These are phyloP conservation scores for Populus nigra DNA, from an alignment of 345 rosid species.

Conservation along the genomic window DNA sequence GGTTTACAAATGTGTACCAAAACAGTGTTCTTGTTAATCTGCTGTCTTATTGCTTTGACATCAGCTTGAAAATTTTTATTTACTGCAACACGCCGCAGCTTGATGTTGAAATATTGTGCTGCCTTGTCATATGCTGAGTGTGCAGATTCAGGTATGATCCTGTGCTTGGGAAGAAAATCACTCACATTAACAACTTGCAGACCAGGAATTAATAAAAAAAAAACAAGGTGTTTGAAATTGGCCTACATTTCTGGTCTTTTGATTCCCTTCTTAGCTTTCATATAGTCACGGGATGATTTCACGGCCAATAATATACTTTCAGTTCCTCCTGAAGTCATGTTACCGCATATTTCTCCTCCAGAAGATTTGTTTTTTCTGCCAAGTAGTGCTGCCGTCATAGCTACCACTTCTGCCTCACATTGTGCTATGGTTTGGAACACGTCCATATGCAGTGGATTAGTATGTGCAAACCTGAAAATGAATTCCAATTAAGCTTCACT, in stretches of 20 bases:
- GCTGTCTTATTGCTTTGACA: conserved; percentile 59
- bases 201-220: conserved; percentile 9
- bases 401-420: conserved; percentile 94
- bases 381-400: conserved; percentile 88
- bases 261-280: conserved; percentile 83
- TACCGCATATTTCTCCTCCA: conserved; percentile 88
- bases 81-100: conserved; percentile 87
- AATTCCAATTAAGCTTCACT: conserved; percentile 7
- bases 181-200: conserved; percentile 9
- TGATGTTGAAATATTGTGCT: conserved; percentile 90
- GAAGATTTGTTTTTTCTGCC: conserved; percentile 69
- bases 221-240: not conserved
- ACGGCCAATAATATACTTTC: conserved; percentile 93
- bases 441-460: conserved; percentile 89
- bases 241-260: conserved; percentile 80
- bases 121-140: conserved; percentile 99
- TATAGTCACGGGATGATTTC: conserved; percentile 91
- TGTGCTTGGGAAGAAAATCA: conserved; percentile 29
- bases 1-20: conserved; percentile 50
- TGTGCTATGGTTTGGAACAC: conserved; percentile 79
- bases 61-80: conserved; percentile 78
- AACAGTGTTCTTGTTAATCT: conserved; percentile 76
- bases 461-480: conserved; percentile 87
- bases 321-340: conserved; percentile 99
- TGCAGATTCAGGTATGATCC: conserved; percentile 94